These are phyloP conservation scores for Pistacia integerrima DNA, from an alignment of 345 rosid species.

Conservation along the genomic window DNA sequence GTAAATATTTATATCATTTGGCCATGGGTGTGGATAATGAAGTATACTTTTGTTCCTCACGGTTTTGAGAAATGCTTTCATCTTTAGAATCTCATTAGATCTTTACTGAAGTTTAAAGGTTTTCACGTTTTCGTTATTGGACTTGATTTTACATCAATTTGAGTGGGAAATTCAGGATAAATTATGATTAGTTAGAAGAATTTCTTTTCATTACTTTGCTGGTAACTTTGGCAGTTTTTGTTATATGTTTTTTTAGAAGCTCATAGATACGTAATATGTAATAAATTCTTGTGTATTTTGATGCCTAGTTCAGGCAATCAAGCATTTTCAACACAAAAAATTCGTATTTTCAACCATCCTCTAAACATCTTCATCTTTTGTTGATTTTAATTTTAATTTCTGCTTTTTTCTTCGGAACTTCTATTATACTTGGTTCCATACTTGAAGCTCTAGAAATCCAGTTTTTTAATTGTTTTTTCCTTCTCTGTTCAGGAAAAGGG, in stretches of 20 bases:
- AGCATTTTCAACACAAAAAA: background rate
- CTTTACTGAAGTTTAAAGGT: too few species aligned
- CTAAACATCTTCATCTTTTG: too few species aligned
- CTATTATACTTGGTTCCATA: background rate
- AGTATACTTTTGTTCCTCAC: background rate
- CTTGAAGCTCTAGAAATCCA: conserved; percentile 1
- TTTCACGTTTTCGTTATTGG: too few species aligned
- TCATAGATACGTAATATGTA: background rate
- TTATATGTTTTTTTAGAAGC: background rate
- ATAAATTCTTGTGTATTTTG: background rate
- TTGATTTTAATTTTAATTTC: background rate
- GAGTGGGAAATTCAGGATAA: too few species aligned
- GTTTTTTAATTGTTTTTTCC: background rate
- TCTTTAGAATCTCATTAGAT: too few species aligned
- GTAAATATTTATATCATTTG: background rate
- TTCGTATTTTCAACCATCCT: background rate
- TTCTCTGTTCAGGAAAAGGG: conserved; percentile 68
- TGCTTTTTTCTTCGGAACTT: background rate
- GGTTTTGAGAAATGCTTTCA: background rate
- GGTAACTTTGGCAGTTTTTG: background rate
- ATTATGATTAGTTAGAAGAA: too few species aligned
- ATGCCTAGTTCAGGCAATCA: background rate
- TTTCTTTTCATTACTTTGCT: too few species aligned
- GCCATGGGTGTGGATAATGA: background rate
- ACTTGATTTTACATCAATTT: too few species aligned